Base-by-base conservation (phyloP, 257 asterid genomes). In the Ophiorrhiza pumila region DNA sequence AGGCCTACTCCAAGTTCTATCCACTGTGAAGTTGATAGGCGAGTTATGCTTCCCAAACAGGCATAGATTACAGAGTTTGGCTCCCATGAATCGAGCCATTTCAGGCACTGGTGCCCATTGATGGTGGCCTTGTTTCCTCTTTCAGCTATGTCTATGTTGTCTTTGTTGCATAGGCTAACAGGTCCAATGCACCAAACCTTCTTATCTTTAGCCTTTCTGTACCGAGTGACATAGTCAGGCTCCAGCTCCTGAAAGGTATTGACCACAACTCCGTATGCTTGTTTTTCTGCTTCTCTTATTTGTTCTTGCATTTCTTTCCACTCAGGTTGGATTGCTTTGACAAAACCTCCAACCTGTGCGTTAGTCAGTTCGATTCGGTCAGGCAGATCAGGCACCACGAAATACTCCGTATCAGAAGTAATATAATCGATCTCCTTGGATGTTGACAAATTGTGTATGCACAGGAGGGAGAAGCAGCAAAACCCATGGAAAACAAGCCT, bases 31-130 rank as follows among this genome's bases (percentile, higher is more conserved):
- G 78, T 53, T 9, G 81, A 69, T 14, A 86, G 29, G 20, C 81
- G 73, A 7, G 87, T 63, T 42, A 86, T 25, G 81, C 88, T 87
- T 35, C 96, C 96, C 5, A 87, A 78, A 62, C 93, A 84, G 10
- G 34, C 85, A 50, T 80, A 90, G 4, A 90, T 13, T 1, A 83
- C 90, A 0, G 89, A 84, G 73, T 65, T 35, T 1, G 82, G 42
- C 14, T 73, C 74, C 4, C 45, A 65, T 0, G 75, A 79, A 11
- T 82, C 86, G 0, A 87, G 84, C 92, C 90, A 87, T 41, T 78
- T 77, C 68, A 81, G n/a, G 84, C 84, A 80, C 7, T 76, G 25
- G 12, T 79, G 63, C 14, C 72, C 53, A 34, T 77, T 57, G 4
- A 78, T 35, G 7, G 83, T 52, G 22, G 83, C 60, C 65, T 56